A percentile compares a stretch with the other conserved stretches of the same genome.
These are phyloP conservation scores for Vicia villosa DNA, from an alignment of 306 rosid species.

Conservation along the genomic window DNA sequence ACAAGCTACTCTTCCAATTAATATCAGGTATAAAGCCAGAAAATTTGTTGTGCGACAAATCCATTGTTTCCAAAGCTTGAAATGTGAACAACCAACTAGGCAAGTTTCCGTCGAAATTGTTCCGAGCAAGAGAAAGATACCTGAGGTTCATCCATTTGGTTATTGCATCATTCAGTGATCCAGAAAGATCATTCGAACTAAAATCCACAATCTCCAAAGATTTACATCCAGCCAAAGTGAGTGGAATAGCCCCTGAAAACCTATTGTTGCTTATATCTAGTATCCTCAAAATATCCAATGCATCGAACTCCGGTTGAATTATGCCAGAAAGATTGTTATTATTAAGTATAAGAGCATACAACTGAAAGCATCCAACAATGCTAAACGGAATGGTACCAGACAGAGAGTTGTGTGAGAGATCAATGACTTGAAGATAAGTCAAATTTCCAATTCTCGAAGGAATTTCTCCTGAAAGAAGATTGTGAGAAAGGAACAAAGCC, in stretches of 20 bases:
- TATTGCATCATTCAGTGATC: constrained; percentile 89
- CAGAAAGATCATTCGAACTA: constrained; percentile 91
- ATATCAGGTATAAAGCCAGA: constrained; percentile 84
- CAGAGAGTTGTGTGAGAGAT: constrained; percentile 84
- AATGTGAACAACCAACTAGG: constrained; percentile 94
- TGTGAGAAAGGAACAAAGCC: constrained; percentile 94
- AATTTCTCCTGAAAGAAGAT: constrained; percentile 85
- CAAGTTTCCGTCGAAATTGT: constrained; percentile 72
- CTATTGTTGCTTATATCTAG: constrained; percentile 90
- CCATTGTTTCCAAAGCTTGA: constrained; percentile 67
- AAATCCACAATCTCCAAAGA: constrained; percentile 93
- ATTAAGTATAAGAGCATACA: constrained; percentile 83
- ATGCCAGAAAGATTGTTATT: constrained; percentile 92
- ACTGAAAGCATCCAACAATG: constrained; percentile 96
- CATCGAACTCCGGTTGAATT: constrained; percentile 97
- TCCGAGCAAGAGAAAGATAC: constrained; percentile 84
- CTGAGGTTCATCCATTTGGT: constrained; percentile 89
- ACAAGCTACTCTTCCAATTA: constrained; percentile 64
- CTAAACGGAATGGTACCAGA: constrained; percentile 90
- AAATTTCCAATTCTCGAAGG: constrained; percentile 91
- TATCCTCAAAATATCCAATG: constrained; percentile 89
- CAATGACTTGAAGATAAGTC: constrained; percentile 96
- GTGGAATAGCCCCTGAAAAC: constrained; percentile 91
- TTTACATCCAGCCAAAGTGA: constrained; percentile 96
- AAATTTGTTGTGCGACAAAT: constrained; percentile 87